Evolutionary conservation across 768 basidiomycete genomes (phyloP), one percentile per base, ranked within the genome.

Genomic region (Boletus reticuloceps): DNA sequence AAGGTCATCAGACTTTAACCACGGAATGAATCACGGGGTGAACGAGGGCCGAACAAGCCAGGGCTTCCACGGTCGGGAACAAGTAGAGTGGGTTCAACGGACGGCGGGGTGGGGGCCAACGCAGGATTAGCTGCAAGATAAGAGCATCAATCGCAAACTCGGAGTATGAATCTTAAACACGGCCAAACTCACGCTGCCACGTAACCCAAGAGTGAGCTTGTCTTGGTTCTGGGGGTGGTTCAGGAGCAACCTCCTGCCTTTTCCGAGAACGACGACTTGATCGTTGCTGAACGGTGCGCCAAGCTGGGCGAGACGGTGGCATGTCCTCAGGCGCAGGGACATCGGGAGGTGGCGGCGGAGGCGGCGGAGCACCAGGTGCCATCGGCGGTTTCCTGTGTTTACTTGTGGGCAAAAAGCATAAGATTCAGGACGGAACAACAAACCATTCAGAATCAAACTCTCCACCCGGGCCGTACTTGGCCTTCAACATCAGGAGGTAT

Each of bases 381-480:
- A 65, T 62, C 14, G 71, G 75, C n/a, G 81, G 82, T 72, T 74
- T 76, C 79, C 77, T 78, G 45, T 78, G 45, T 19, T n/a, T n/a
- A n/a, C 41, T 32, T 52, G 34, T 52, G 51, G 58, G 38, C 9
- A 22, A 40, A 53, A 34, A 8, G 13, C 7, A 37, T 5, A 17
- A 6, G 8, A 10, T 31, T 16, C n/a, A 32, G 19, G 36, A 47
- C 20, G 20, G 7, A 52, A n/a, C 17, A 22, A 48, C 72, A 59
- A 37, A 84, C 91, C 91, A 93, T n/a, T 89, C 84, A 9, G 86
- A 81, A 63, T 91, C 87, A 64, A 88, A 94, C 68, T 91, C 86
- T 48, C 91, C 91, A 53, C 89, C 90, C n/a, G 89, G 84, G 6
- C 85, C 86, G 60, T 91, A 89, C 66, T 88, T 88, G 39, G 88